phyloP scores from a whole-genome alignment of 768 basidiomycete species.

The Gymnopilus junonius region DNA sequence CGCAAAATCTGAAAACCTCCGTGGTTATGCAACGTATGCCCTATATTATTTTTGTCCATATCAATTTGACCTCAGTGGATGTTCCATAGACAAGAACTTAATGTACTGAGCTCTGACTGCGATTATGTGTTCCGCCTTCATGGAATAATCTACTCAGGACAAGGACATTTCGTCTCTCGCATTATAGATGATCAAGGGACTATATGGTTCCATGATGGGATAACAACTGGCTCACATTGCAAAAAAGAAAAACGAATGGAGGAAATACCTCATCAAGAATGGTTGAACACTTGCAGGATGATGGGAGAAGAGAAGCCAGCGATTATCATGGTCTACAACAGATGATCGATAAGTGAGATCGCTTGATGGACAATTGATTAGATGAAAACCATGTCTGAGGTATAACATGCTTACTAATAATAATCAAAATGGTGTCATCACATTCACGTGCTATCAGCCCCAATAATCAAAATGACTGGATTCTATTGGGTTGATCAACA shows the following conservation, averaged over 20 bases:
- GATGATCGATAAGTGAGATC: too few relatives aligned
- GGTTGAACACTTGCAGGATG: not conserved
- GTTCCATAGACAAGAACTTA: not conserved
- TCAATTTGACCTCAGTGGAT: not conserved
- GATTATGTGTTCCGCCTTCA: not conserved
- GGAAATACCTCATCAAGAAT: not conserved
- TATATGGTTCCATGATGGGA: slow-evolving; percentile 32
- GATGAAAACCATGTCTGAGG: too few relatives aligned
- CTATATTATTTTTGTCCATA: not conserved
- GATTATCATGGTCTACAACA: not conserved
- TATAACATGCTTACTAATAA: too few relatives aligned
- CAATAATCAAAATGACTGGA: too few relatives aligned
- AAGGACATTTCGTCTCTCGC: slow-evolving; percentile 24
- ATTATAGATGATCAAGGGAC: slow-evolving; percentile 14
- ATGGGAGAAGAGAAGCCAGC: not conserved
- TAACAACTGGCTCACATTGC: slow-evolving; percentile 1
- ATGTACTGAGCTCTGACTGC: not conserved
- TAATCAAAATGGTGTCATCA: too few relatives aligned
- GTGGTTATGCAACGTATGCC: not conserved
- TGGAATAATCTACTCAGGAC: slow-evolving; percentile 26
- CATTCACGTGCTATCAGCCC: too few relatives aligned
- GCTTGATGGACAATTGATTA: too few relatives aligned
- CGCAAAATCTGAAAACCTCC: not conserved
- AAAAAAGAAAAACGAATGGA: not conserved
- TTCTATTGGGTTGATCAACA: too few relatives aligned